Base-by-base conservation (phyloP, 768 basidiomycete genomes). In the Sarcodon aspratus region DNA sequence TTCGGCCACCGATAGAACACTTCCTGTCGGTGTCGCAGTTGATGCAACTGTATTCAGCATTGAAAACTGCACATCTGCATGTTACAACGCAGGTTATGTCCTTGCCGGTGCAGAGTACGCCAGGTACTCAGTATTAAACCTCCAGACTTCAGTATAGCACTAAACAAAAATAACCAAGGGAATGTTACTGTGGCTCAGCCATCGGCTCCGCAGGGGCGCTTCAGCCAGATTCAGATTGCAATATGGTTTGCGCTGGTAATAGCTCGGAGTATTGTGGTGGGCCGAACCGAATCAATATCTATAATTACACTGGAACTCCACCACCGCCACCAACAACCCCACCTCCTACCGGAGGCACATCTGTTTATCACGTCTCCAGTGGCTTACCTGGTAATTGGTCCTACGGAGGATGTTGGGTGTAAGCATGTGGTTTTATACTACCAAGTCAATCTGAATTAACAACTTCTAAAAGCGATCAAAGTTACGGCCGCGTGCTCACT, bases 251-350 rank as follows among this genome's bases (percentile, higher is more conserved):
- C 58, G 63, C 61, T 3, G 85, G 83, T 10, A 79, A 82, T 50
- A 63, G 61, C 36, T 68, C 77, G 0, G 78, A 86, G 56, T 78
- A 78, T 51, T 89, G 86, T 54, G 86, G 86, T 17, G 86, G 85
- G 33, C 80, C 85, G 0, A 71, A 81, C 57, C 66, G 75, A 40
- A 66, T 87, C 17, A 82, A 75, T 47, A 61, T 63, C 3, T 87
- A 83, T 61, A 82, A 85, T 59, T 85, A 75, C 53, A 85, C 82
- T 36, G 82, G 80, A 0, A 74, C 71, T 0, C 66, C 79, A 18
- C 73, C 77, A 52, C 56, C 61, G 48, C 61, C 58, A 11, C 54
- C 51, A 51, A 54, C 42, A 45, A 50, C 34, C 43, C 59, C 36
- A 45, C 38, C 33, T 35, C 42, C 36, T 9, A 69, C 67, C 7